Evolutionary conservation across 495 filamentous ascomycete species (phyloP).

Genomic region (Aspergillus conjunctus): DNA sequence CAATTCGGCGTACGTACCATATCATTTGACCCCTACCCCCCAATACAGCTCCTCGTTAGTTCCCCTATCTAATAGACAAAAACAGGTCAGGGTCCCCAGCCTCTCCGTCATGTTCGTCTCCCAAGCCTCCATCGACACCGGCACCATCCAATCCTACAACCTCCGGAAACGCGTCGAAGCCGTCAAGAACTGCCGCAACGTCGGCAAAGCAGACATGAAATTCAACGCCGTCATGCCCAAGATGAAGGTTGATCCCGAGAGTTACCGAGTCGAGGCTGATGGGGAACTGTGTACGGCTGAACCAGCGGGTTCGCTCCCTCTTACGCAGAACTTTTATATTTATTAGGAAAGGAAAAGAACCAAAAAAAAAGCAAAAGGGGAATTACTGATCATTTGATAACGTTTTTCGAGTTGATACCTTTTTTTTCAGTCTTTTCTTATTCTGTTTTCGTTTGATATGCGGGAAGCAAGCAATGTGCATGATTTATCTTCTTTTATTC

Average conservation of each 20-base stretch:
- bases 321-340: constrained; percentile 63
- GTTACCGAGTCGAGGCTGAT: constrained; percentile 88
- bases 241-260: constrained; percentile 94
- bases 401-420: not conserved
- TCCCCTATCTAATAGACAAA: constrained; percentile 6
- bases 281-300: constrained; percentile 73
- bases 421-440: no score
- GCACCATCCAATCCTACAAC: constrained; percentile 67
- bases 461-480: not conserved
- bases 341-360: constrained; percentile 14
- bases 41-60: not conserved
- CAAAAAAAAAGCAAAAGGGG: not conserved
- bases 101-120: constrained; percentile 86
- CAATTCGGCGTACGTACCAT: constrained; percentile 75
- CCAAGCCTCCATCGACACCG: constrained; percentile 64
- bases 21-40: constrained; percentile 5
- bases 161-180: constrained; percentile 80
- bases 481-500: not conserved
- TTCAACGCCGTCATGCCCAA: constrained; percentile 84
- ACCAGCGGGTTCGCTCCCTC: constrained; percentile 69
- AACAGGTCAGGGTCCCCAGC: constrained; percentile 61
- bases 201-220: constrained; percentile 93
- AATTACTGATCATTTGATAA: not conserved
- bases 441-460: not conserved
- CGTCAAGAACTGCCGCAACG: constrained; percentile 74